These are phyloP conservation scores for Antitrichia curtipendula DNA, from an alignment of 225 moss, liverwort and hornwort genomes.

Conservation along the genomic window DNA sequence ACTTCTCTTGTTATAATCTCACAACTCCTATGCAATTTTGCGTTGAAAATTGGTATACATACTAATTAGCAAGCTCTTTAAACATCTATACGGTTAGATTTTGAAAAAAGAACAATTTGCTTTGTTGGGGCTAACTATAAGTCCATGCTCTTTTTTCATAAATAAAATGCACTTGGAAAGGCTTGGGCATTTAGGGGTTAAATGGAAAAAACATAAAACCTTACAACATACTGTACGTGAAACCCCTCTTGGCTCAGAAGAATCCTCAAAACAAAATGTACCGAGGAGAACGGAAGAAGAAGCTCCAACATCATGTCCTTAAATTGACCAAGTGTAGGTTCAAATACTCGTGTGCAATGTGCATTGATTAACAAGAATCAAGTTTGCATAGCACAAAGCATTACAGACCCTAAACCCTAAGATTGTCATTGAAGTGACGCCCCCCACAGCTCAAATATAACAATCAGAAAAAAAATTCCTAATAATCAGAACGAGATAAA, in stretches of 20 bases:
- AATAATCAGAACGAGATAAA: neutral
- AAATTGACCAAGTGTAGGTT: neutral
- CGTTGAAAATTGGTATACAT: too few species aligned
- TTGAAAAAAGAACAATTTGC: too few species aligned
- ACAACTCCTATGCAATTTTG: too few species aligned
- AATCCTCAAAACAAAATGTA: neutral
- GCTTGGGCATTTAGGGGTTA: too few species aligned
- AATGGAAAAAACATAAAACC: neutral
- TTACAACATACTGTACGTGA: neutral
- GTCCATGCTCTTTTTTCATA: too few species aligned
- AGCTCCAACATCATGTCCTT: neutral
- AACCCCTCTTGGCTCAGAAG: neutral
- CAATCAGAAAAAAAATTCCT: neutral
- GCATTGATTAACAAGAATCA: neutral
- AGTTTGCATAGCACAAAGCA: neutral
- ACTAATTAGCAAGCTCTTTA: too few species aligned
- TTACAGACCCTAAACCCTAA: neutral
- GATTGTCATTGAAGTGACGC: neutral
- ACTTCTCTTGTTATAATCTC: too few species aligned
- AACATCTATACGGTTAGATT: too few species aligned
- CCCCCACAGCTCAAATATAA: neutral
- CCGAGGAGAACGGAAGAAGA: neutral
- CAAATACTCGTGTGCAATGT: neutral
- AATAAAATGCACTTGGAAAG: too few species aligned
- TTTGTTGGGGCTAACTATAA: too few species aligned